These are phyloP conservation scores for Thalassiosira livingstoniorum DNA, from an alignment of 352 stramenopile genomes.

Conservation along the genomic window DNA sequence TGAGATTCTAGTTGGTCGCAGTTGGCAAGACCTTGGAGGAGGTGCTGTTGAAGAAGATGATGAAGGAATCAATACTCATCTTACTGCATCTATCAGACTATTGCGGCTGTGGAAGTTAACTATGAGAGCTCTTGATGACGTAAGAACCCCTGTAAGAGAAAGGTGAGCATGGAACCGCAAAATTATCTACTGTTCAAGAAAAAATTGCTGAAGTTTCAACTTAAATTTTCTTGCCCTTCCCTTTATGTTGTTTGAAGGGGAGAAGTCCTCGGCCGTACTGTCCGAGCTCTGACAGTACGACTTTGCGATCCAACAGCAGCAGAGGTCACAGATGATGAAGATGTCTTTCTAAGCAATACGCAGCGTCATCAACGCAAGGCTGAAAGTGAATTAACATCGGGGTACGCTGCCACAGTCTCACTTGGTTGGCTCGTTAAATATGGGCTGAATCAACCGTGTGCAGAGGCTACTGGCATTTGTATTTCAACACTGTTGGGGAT, in stretches of 20 bases:
- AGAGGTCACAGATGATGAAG: slow-evolving; percentile 29
- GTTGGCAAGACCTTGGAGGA: slow-evolving; percentile 80
- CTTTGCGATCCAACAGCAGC: slow-evolving; percentile 61
- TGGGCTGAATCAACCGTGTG: slow-evolving; percentile 79
- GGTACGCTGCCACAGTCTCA: slow-evolving; percentile 70
- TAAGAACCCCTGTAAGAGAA: slow-evolving; percentile 19
- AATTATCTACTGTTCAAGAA: too few relatives aligned
- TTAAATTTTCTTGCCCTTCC: too few relatives aligned
- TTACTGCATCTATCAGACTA: slow-evolving; percentile 65
- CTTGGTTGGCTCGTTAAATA: slow-evolving; percentile 78
- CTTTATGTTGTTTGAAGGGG: too few relatives aligned
- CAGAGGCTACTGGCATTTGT: slow-evolving; percentile 76
- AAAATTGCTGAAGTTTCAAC: too few relatives aligned
- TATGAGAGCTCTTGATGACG: slow-evolving; percentile 64
- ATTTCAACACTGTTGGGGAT: slow-evolving; percentile 79
- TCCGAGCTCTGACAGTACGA: slow-evolving; percentile 72
- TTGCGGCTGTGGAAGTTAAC: slow-evolving; percentile 74
- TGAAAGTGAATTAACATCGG: slow-evolving; percentile 47
- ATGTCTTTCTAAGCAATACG: slow-evolving; percentile 42
- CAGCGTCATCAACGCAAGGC: slow-evolving; percentile 36
- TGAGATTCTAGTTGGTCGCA: slow-evolving; percentile 82
- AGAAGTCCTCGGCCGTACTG: slow-evolving; percentile 70
- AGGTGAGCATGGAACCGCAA: too few relatives aligned
- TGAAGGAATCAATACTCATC: slow-evolving; percentile 55
- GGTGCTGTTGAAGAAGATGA: slow-evolving; percentile 74